These are phyloP conservation scores for Pestalotiopsis sp. DNA, from an alignment of 2,329 filamentous ascomycete genomes.

Conservation along the genomic window DNA sequence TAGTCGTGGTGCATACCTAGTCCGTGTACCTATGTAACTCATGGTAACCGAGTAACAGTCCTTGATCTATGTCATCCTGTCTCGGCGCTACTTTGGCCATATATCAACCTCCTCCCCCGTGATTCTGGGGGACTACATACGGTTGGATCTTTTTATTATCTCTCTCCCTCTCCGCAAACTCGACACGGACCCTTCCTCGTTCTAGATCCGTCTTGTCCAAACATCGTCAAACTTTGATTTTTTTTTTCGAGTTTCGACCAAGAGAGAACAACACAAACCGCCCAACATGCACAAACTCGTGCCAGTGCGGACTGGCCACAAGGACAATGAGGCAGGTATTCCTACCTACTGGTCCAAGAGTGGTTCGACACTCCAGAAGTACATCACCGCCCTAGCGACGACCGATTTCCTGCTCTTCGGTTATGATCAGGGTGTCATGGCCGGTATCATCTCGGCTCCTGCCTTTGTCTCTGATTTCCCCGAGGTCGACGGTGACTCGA, in stretches of 20 bases:
- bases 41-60: neutral
- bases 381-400: conserved; percentile 28
- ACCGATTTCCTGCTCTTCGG: conserved; percentile 29
- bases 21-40: neutral
- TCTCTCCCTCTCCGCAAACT: conserved; percentile 6
- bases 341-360: conserved; percentile 32
- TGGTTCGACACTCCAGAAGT: conserved; percentile 25
- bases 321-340: conserved; percentile 26
- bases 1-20: neutral
- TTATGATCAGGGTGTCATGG: conserved; percentile 34
- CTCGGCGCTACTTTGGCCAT: conserved; percentile 8
- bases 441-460: conserved; percentile 29
- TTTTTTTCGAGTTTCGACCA: neutral
- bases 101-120: conserved; percentile 3
- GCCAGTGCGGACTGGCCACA: conserved; percentile 18
- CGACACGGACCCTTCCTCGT: neutral
- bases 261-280: neutral
- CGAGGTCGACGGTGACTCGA: conserved; percentile 29
- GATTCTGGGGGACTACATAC: neutral
- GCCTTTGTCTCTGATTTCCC: conserved; percentile 30
- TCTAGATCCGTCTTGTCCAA: neutral
- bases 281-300: conserved; percentile 7
- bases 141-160: neutral
- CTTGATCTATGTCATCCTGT: neutral
- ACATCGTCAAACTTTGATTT: no score